Conservation (phyloP, 495 filamentous ascomycete genomes). For the Rhypophila decipiens region DNA sequence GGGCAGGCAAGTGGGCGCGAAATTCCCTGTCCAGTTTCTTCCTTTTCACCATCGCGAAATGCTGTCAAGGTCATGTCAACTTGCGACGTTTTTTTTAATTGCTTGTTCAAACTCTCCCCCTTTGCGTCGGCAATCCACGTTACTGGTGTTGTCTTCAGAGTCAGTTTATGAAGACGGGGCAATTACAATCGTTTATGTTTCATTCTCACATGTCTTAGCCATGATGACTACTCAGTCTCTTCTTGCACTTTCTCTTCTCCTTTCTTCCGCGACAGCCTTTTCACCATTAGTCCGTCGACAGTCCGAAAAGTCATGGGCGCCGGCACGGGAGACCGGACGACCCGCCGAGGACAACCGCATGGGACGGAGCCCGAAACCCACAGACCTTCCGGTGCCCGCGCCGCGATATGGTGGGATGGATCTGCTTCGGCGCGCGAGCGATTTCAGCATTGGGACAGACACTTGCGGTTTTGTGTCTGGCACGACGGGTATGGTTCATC, state of each 20-base stretch:
- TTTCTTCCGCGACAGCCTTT: slow-evolving; percentile 5
- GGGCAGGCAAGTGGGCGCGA: no score
- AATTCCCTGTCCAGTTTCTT: not conserved
- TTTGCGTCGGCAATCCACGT: not conserved
- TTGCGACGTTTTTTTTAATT: not conserved
- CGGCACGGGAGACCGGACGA: slow-evolving; percentile 6
- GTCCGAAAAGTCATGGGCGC: slow-evolving; percentile 6
- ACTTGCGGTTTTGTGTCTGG: slow-evolving; percentile 8
- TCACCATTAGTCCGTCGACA: not conserved
- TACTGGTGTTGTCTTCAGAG: not conserved
- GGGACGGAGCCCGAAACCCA: slow-evolving; percentile 10
- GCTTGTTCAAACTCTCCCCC: not conserved
- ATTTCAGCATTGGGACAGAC: slow-evolving; percentile 1
- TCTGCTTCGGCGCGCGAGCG: slow-evolving; percentile 2
- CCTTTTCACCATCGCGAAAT: not conserved
- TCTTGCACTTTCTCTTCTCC: not conserved
- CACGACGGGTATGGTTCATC: not conserved
- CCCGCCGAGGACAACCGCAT: not conserved
- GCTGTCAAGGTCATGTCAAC: not conserved
- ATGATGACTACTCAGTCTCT: not conserved
- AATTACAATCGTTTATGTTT: not conserved
- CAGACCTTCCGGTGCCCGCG: slow-evolving; percentile 2
- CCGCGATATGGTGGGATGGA: slow-evolving; percentile 9
- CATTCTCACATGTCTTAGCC: not conserved
- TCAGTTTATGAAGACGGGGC: not conserved